Conservation (phyloP, 1,284 basidiomycete species). For the Cryptococcus sp. region DNA sequence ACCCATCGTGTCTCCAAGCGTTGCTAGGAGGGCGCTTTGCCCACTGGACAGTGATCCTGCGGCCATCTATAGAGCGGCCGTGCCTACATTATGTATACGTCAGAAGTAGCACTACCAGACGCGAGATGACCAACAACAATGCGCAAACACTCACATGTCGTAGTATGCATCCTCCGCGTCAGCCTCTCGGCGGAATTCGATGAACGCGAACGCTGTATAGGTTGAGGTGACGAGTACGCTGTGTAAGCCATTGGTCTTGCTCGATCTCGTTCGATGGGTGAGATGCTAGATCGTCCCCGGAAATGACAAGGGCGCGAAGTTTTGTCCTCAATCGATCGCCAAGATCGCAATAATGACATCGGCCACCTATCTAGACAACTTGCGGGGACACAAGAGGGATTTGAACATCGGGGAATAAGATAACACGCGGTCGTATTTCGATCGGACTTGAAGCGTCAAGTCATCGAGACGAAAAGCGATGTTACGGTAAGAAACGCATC, state of each 20-base stretch:
- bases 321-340: not conserved
- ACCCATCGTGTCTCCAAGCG: conserved; percentile 74
- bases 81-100: conserved; percentile 61
- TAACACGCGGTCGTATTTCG: not conserved
- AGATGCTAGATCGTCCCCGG: not conserved
- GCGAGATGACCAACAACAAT: no score
- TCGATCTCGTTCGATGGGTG: not conserved
- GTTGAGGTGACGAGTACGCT: conserved; percentile 39
- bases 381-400: no score
- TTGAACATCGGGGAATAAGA: not conserved
- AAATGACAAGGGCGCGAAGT: not conserved
- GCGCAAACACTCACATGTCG: conserved; percentile 68
- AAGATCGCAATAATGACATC: no score
- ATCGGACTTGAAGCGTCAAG: no score
- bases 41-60: conserved; percentile 82
- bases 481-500: no score
- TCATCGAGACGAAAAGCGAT: no score
- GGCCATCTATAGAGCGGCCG: conserved; percentile 76
- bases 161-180: conserved; percentile 89
- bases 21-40: conserved; percentile 85
- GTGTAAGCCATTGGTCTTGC: conserved; percentile 19
- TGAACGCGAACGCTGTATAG: conserved; percentile 79
- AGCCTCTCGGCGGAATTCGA: conserved; percentile 78
- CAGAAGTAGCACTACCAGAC: not conserved
- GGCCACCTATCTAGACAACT: no score